Conservation (phyloP, 2,329 filamentous ascomycete genomes). For the Colletotrichum sublineola region DNA sequence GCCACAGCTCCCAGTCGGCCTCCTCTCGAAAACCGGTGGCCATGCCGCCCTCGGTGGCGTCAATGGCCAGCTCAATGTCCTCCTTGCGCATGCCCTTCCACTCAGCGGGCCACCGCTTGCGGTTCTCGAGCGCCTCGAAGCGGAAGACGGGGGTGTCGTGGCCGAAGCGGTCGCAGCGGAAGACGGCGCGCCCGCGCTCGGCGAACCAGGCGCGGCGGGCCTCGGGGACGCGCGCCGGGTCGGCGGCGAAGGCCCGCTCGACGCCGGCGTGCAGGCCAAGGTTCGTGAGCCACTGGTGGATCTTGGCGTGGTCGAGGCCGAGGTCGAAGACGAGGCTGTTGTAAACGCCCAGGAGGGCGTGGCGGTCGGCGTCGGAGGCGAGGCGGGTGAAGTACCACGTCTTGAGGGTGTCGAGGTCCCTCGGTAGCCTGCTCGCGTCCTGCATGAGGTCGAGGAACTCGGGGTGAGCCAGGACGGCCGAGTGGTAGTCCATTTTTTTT, state of each 20-base stretch:
- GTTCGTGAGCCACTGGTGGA: background rate
- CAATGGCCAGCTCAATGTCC: slow-evolving; percentile 5
- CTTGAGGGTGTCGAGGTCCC: background rate
- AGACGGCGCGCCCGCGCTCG: background rate
- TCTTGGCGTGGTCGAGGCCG: background rate
- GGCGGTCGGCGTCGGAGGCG: background rate
- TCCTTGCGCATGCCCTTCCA: background rate
- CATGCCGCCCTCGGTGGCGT: background rate
- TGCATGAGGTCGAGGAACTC: background rate
- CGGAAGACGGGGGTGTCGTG: slow-evolving; percentile 6
- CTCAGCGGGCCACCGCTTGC: background rate
- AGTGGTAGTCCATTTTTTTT: slow-evolving; percentile 1
- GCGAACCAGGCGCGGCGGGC: background rate
- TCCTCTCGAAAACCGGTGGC: no score
- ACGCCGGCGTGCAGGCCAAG: background rate
- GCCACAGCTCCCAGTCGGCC: background rate
- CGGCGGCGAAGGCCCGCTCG: background rate
- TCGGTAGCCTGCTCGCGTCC: background rate
- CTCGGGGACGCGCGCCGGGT: background rate
- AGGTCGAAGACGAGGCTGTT: slow-evolving; percentile 6
- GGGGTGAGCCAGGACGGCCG: background rate
- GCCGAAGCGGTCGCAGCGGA: background rate
- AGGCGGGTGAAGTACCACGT: slow-evolving; percentile 13
- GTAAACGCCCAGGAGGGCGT: slow-evolving; percentile 23
- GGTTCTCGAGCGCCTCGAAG: background rate